These are phyloP conservation scores for Podila clonocystis DNA, from an alignment of 192 early-diverging fungal species.

Conservation along the genomic window DNA sequence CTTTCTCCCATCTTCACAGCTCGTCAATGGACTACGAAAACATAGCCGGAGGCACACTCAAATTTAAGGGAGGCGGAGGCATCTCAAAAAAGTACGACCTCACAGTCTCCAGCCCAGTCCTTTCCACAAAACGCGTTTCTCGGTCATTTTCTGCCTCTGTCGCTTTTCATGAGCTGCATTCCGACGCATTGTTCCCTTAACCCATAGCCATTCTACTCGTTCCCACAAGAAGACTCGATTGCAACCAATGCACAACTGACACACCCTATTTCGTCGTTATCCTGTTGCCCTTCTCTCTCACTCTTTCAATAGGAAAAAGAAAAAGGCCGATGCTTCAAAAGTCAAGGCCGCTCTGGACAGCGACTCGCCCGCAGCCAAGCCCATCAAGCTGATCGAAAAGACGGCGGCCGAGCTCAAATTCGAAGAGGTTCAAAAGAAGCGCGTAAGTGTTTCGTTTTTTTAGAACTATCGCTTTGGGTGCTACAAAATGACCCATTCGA, in stretches of 20 bases:
- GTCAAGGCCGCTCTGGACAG: slow-evolving; percentile 43
- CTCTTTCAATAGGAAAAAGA: slow-evolving; percentile 59
- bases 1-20: not conserved
- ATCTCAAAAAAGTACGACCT: slow-evolving; percentile 59
- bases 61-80: slow-evolving; percentile 66
- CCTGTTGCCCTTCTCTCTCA: not conserved
- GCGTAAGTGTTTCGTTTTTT: slow-evolving; percentile 58
- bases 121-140: too few species aligned
- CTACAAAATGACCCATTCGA: too few species aligned
- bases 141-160: not conserved
- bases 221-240: not conserved
- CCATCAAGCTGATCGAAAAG: slow-evolving; percentile 57
- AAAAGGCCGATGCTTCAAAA: slow-evolving; percentile 49
- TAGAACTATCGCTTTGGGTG: too few species aligned
- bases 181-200: not conserved
- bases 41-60: slow-evolving; percentile 68
- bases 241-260: not conserved
- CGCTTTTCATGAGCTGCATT: not conserved
- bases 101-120: not conserved
- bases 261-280: not conserved
- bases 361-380: slow-evolving; percentile 19
- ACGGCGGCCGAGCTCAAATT: slow-evolving; percentile 79
- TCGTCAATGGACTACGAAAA: slow-evolving; percentile 29
- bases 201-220: not conserved
- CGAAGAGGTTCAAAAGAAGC: slow-evolving; percentile 70